Percentiles rank a stretch among this genome's conserved stretches.
These are phyloP conservation scores for Cylindrotheca closterium DNA, from an alignment of 108 stramenopile genomes.

Conservation along the genomic window DNA sequence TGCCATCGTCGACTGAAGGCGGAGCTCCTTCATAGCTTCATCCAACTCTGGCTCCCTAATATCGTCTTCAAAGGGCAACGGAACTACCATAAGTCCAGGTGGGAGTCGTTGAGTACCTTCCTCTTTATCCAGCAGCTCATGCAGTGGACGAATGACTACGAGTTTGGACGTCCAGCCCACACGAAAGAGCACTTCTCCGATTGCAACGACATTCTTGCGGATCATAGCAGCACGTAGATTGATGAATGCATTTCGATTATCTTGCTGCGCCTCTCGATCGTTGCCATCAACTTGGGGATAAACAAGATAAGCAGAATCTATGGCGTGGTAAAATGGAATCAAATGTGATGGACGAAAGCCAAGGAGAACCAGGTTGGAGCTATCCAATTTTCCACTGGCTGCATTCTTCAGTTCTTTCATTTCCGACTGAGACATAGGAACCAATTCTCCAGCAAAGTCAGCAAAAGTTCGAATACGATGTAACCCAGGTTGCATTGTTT, in stretches of 20 bases:
- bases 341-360: slow-evolving; percentile 57
- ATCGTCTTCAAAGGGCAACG: slow-evolving; percentile 71
- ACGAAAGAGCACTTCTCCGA: slow-evolving; percentile 67
- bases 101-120: slow-evolving; percentile 8
- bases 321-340: slow-evolving; percentile 32
- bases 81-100: slow-evolving; percentile 48
- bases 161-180: slow-evolving; percentile 42
- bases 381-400: slow-evolving; percentile 38
- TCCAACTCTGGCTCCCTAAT: slow-evolving; percentile 32
- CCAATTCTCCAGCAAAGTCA: slow-evolving; percentile 32
- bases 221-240: slow-evolving; percentile 66
- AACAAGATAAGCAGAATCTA: slow-evolving; percentile 35
- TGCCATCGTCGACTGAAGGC: slow-evolving; percentile 2
- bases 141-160: slow-evolving; percentile 64
- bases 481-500: slow-evolving; percentile 22
- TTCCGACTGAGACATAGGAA: slow-evolving; percentile 29
- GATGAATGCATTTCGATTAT: slow-evolving; percentile 54
- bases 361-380: slow-evolving; percentile 43
- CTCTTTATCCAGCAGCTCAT: slow-evolving; percentile 29
- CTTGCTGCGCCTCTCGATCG: slow-evolving; percentile 28
- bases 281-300: slow-evolving; percentile 54
- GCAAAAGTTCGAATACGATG: slow-evolving; percentile 34
- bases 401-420: slow-evolving; percentile 17
- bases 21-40: slow-evolving; percentile 19
- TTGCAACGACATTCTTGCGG: slow-evolving; percentile 61